Evolutionary conservation across 2,329 filamentous ascomycete species (phyloP), one percentile per base, ranked within the genome.

Genomic region (Colletotrichum sp.): DNA sequence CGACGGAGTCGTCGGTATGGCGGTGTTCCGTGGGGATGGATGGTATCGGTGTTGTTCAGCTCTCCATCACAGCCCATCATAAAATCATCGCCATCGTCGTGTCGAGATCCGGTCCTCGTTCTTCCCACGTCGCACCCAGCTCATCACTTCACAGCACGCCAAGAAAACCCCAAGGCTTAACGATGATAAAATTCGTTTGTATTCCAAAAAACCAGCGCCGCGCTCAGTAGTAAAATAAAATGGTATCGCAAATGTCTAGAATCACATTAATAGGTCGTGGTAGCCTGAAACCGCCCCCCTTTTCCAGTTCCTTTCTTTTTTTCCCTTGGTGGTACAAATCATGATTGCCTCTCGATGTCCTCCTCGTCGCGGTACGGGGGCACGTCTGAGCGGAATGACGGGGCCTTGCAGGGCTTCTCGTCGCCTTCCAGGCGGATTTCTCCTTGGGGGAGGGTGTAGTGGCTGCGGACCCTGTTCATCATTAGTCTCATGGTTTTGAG

Each of bases 201-300:
- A 59, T 71, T 66, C 70, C 32, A 24, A 15, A 44, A 44, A 60
- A 39, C 73, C 71, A 70, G 70, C 70, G 73, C 73, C 70, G 55
- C 73, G 73, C 73, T 76, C 44, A 39, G 13, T 59, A 68, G n/a
- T 64, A 15, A 8, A 66, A 39, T 72, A 59, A 72, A 39, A 57
- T 76, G 73, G 73, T 76, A 76, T 76, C 73, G 64, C 64, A 60
- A 57, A 60, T 65, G 34, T 68, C 64, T 60, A 68, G 34, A 64
- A 44, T 34, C 73, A 76, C 69, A 65, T 73, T 68, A 76, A 65
- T 67, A 62, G 44, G n/a, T 30, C 49, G 36, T 39, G 18, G 4
- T 39, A 36, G 36, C 26, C 36, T n/a, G 28, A n/a, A 59, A 39
- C 30, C 60, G 39, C 64, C 24, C 28, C 49, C 16, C 3, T 26